phyloP scores from a whole-genome alignment of 768 basidiomycete species.

The Pleurotus tuoliensis region DNA sequence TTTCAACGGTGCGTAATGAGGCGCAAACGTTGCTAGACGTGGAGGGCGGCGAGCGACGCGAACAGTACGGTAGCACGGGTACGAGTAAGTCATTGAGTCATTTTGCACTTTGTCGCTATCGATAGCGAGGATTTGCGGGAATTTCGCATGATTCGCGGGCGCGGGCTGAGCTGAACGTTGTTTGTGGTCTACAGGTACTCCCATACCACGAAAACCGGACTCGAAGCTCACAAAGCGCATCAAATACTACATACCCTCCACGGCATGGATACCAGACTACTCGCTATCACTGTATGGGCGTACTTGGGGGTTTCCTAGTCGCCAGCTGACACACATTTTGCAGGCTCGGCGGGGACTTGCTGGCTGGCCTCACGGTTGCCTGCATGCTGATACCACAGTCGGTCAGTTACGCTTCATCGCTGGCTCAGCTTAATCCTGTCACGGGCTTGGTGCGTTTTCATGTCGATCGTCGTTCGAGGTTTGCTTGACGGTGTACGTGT shows the following conservation, averaged over 20 bases:
- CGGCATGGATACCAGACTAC: conserved; percentile 78
- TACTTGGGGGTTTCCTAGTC: conserved; percentile 5
- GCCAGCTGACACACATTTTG: neutral
- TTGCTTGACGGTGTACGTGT: neutral
- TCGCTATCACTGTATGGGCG: conserved; percentile 56
- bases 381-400: conserved; percentile 84
- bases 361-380: conserved; percentile 83
- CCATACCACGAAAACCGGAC: conserved; percentile 9
- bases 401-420: conserved; percentile 86
- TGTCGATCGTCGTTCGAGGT: neutral
- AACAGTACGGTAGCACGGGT: neutral
- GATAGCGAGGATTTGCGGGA: neutral
- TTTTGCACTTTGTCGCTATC: neutral
- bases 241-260: conserved; percentile 75
- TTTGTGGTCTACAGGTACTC: neutral
- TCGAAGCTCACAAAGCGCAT: conserved; percentile 43
- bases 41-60: neutral
- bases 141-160: neutral
- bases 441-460: conserved; percentile 67
- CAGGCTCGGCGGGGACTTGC: conserved; percentile 53
- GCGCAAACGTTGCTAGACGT: neutral
- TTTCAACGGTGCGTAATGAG: neutral
- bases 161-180: neutral
- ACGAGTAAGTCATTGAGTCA: neutral
- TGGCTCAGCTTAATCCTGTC: conserved; percentile 82